Evolutionary conservation across 768 basidiomycete species (phyloP).

Genomic region (Rhodotorula paludigena): DNA sequence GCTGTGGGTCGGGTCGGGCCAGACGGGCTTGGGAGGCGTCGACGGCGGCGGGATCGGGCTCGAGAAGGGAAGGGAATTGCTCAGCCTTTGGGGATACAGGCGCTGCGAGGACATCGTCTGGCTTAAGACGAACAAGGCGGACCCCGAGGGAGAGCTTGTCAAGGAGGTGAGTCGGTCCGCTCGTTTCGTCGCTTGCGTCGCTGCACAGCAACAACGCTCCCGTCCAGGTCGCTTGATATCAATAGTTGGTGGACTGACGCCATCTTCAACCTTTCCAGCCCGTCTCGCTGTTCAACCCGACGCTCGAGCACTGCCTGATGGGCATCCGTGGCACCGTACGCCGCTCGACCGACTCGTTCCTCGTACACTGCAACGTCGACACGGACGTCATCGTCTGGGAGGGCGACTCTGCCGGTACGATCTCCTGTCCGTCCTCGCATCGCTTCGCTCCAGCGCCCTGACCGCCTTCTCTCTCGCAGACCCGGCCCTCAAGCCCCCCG

Average conservation of each 20-base stretch:
- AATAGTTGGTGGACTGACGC: too few relatives aligned
- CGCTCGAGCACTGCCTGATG: slow-evolving; percentile 94
- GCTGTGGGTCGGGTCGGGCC: slow-evolving; percentile 90
- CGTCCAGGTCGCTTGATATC: too few relatives aligned
- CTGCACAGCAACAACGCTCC: too few relatives aligned
- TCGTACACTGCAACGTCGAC: slow-evolving; percentile 97
- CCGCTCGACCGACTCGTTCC: slow-evolving; percentile 87
- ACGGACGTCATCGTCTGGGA: slow-evolving; percentile 98
- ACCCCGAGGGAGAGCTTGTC: slow-evolving; percentile 65
- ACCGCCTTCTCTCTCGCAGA: slow-evolving; percentile 49
- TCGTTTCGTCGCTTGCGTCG: neutral
- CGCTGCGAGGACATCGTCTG: slow-evolving; percentile 98
- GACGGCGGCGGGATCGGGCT: slow-evolving; percentile 59
- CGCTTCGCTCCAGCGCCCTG: neutral
- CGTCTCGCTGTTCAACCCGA: slow-evolving; percentile 75
- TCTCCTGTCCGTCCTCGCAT: neutral
- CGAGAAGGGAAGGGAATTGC: slow-evolving; percentile 81
- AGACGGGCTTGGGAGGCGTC: slow-evolving; percentile 49
- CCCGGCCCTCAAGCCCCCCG: slow-evolving; percentile 82
- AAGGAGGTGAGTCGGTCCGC: slow-evolving; percentile 50
- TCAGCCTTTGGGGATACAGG: slow-evolving; percentile 86
- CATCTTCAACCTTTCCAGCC: slow-evolving; percentile 51
- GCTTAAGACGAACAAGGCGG: slow-evolving; percentile 80
- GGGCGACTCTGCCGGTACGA: slow-evolving; percentile 62
- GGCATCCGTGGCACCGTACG: slow-evolving; percentile 95